These are phyloP conservation scores for Dendrobium catenatum DNA, from an alignment of 106 monocot genomes.

Conservation along the genomic window DNA sequence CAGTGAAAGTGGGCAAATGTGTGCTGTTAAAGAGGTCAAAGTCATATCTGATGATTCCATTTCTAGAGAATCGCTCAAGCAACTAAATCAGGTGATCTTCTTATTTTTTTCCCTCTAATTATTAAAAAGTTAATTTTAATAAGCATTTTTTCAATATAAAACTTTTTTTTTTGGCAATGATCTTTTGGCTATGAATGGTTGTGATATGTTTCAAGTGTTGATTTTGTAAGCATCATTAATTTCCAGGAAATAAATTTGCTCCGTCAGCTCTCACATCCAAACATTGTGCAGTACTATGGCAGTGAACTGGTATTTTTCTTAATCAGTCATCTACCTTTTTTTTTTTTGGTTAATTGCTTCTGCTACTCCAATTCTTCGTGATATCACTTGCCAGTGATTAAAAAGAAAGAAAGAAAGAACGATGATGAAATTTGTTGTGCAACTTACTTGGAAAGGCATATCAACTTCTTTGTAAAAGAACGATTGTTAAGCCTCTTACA, in stretches of 20 bases:
- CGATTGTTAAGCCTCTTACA: not conserved
- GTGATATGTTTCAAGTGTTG: not conserved
- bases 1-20: slow-evolving; percentile 88
- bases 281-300: slow-evolving; percentile 84
- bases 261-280: slow-evolving; percentile 70
- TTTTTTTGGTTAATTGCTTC: not conserved
- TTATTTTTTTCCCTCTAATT: not conserved
- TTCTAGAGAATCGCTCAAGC: slow-evolving; percentile 82
- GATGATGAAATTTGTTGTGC: not conserved
- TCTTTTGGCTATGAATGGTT: not conserved
- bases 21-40: slow-evolving; percentile 90
- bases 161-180: not conserved
- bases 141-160: too few relatives aligned
- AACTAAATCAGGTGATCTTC: slow-evolving; percentile 59
- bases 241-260: slow-evolving; percentile 73
- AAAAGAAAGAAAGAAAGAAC: not conserved
- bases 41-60: slow-evolving; percentile 72
- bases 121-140: not conserved
- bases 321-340: not conserved
- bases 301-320: slow-evolving; percentile 60
- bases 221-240: not conserved
- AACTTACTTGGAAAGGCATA: not conserved
- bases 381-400: not conserved
- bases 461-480: not conserved
- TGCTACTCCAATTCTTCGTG: not conserved